Base-by-base conservation (phyloP, 2,329 filamentous ascomycete species). In the Claviceps quebecensis region DNA sequence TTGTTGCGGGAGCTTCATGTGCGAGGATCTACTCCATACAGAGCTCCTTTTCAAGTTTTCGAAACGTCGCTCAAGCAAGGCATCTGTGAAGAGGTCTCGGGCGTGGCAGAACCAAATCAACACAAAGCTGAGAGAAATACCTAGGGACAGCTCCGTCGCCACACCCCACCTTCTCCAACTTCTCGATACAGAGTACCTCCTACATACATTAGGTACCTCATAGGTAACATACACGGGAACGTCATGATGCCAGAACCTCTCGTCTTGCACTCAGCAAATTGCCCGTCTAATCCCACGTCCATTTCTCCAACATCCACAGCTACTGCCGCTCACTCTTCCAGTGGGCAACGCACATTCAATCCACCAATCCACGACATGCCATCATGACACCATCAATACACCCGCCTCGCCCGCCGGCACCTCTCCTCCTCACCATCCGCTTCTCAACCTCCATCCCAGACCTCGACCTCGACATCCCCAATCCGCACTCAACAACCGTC, bases 361-460 rank as follows among this genome's bases (percentile, higher is more conserved):
- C 49, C 38, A 8, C 23, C 14, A 51, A 22, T 22, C 5, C 14
- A 48, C 47, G 37, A 34, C 36, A 51, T 40, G 46, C 50, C 38
- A 41, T 56, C 52, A 53, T 61, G 47, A 59, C 19, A 26, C 38
- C 47, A 36, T 14, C 44, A 36, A 29, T 40, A 29, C 58, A 50
- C 63, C 66, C 46, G 2, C 49, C 48, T 22, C 46, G 34, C 3
- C 34, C 41, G 11, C 36, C 44, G 7, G 5, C 44, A 37, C 37
- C 49, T 37, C 74, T 95, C 52, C 81, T 85, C 61, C 75, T 97
- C 45, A 91, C 87, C 39, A 83, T 97, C 65, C 89, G 91, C 66
- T 97, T 98, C 77, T 88, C 88, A 50, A 83, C 84, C 54, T 83
- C 87, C 1, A 77, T 91, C 52, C 84, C 88, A 16, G 93, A 97